Conservation (phyloP, 352 stramenopile genomes). For the Discostella stelligera region DNA sequence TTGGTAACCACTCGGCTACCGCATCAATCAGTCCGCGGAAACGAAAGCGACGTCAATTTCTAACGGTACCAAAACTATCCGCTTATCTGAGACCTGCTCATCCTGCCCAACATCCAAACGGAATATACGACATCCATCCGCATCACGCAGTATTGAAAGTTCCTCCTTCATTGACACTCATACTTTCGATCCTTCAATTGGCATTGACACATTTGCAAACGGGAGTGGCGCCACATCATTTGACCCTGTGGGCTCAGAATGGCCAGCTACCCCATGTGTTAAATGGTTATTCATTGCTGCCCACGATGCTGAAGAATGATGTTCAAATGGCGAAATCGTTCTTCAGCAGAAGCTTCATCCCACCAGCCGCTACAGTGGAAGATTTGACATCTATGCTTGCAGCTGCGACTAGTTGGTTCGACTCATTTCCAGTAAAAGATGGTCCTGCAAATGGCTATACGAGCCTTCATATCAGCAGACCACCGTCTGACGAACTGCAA, state of each 20-base stretch:
- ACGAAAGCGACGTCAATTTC: conserved; percentile 25
- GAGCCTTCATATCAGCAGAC: conserved; percentile 1
- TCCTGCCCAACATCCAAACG: conserved; percentile 29
- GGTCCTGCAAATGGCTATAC: neutral
- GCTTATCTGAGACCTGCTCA: conserved; percentile 14
- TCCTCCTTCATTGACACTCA: conserved; percentile 41
- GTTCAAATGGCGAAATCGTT: conserved; percentile 49
- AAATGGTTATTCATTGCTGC: conserved; percentile 55
- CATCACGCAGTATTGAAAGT: conserved; percentile 33
- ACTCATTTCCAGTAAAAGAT: neutral
- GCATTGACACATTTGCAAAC: conserved; percentile 43
- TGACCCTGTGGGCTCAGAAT: conserved; percentile 60
- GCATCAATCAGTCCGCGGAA: conserved; percentile 13
- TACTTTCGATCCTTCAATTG: conserved; percentile 54
- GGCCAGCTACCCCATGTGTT: conserved; percentile 59
- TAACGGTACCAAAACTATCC: conserved; percentile 30
- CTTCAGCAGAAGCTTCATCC: conserved; percentile 47
- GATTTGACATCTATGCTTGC: conserved; percentile 45
- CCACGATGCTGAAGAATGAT: conserved; percentile 28
- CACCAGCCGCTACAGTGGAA: conserved; percentile 28
- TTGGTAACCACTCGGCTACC: neutral
- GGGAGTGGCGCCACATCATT: conserved; percentile 53
- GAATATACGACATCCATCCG: conserved; percentile 33
- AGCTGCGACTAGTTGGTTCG: conserved; percentile 36
- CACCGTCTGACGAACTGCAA: neutral